Conservation (phyloP, 2,329 filamentous ascomycete species). For the Penicillium verrucosum region DNA sequence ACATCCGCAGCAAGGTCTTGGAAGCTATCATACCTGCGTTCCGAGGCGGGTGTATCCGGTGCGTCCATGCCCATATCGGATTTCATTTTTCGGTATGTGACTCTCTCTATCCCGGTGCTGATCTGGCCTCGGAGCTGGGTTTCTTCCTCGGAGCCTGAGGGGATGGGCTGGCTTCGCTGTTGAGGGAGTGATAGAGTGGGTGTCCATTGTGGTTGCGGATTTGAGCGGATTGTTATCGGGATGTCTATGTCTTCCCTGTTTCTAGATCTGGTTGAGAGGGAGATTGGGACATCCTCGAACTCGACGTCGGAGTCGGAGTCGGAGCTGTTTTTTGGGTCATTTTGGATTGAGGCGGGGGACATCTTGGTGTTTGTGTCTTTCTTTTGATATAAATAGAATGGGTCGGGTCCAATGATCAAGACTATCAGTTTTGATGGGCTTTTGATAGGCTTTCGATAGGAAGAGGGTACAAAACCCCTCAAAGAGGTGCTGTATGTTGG, state of each 20-base stretch:
- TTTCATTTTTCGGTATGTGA: slow-evolving; percentile 34
- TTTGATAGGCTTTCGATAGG: neutral
- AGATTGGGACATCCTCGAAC: slow-evolving; percentile 22
- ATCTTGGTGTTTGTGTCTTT: neutral
- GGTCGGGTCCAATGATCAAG: no score
- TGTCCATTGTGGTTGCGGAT: slow-evolving; percentile 15
- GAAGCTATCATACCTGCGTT: slow-evolving; percentile 59
- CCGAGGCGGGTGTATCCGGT: slow-evolving; percentile 30
- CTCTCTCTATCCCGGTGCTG: slow-evolving; percentile 15
- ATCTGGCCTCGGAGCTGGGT: slow-evolving; percentile 30
- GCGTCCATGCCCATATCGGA: slow-evolving; percentile 35
- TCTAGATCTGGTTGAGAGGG: neutral
- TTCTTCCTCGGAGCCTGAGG: slow-evolving; percentile 58
- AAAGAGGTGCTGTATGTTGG: neutral
- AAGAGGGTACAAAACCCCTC: neutral
- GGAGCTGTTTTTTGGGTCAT: slow-evolving; percentile 3
- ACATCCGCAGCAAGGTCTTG: slow-evolving; percentile 70
- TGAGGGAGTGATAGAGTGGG: slow-evolving; percentile 46
- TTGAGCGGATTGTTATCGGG: neutral
- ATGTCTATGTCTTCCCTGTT: neutral
- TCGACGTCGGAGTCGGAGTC: slow-evolving; percentile 20
- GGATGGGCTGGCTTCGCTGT: slow-evolving; percentile 51
- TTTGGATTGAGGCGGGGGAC: neutral
- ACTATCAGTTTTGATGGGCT: rapidly evolving
- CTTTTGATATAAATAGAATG: neutral